A percentile compares a stretch with the other conserved stretches of the same genome.
phyloP scores from a whole-genome alignment of 164 flowering plant genomes.

The Magnolia kwangsiensis region DNA sequence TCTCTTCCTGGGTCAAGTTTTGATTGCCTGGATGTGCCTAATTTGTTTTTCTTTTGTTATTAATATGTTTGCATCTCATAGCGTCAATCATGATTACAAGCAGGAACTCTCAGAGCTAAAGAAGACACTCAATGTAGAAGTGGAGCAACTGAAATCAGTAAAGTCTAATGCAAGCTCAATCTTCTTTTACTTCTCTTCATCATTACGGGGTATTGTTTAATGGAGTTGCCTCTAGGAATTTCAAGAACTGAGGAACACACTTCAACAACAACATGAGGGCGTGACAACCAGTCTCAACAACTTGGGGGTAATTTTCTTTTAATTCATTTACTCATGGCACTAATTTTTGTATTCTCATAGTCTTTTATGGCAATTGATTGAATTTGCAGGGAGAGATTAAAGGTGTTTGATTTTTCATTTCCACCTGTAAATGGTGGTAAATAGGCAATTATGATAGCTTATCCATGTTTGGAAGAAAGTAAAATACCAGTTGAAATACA shows the following conservation, averaged over 20 bases:
- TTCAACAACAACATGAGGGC: conserved; percentile 91
- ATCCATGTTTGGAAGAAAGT: too few species aligned
- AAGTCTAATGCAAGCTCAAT: conserved; percentile 14
- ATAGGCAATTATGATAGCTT: too few species aligned
- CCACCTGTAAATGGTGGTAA: too few species aligned
- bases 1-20: too few species aligned
- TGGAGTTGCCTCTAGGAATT: conserved; percentile 20
- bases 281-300: conserved; percentile 60
- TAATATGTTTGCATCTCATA: too few species aligned
- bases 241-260: conserved; percentile 80
- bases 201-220: not conserved
- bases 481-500: too few species aligned
- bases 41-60: too few species aligned
- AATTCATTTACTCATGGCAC: not conserved
- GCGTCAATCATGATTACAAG: too few species aligned
- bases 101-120: conserved; percentile 85
- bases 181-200: not conserved
- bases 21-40: too few species aligned
- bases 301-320: conserved; percentile 22
- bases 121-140: conserved; percentile 78
- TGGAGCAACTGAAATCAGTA: conserved; percentile 77
- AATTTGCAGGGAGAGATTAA: not conserved
- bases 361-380: not conserved
- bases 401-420: too few species aligned
- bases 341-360: not conserved